Base-by-base conservation (phyloP, 2,329 filamentous ascomycete genomes). In the Colletotrichum musicola region DNA sequence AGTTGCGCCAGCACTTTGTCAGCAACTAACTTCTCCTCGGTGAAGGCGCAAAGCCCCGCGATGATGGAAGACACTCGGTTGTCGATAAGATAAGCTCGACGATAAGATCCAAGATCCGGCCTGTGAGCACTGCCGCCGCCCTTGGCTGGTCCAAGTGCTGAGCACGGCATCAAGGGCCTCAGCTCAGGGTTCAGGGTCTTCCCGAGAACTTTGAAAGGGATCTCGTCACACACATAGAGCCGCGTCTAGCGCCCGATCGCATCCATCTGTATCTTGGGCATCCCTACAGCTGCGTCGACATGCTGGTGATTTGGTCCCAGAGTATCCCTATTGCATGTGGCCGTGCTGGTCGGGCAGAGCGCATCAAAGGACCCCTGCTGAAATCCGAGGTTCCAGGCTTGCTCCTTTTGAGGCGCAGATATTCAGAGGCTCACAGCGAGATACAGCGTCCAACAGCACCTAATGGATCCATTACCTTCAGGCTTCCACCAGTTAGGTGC, bases 181-280 rank as follows among this genome's bases (percentile, higher is more conserved):
- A 13, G 40, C 40, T 13, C 40, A 42, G 40, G 40, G 40, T 42
- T 42, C 40, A 42, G 40, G 40, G 40, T 42, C 40, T 42, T 42
- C 14, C 40, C 6, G 16, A n/a, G 16, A 16, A 50, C 12, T 42
- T 14, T 13, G 30, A 13, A 46, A 50, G 42, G 42, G 53, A 53
- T 67, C 64, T 68, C 13, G 62, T 50, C 50, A 22, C 20, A 30
- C 16, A 40, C 35, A 58, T 27, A 2, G 38, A 56, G 44, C 53
- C 64, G 53, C 64, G 53, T 38, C 20, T 58, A 68, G 64, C 60
- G 60, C 64, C 53, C 47, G 53, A 42, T 50, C 22, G 38, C 14
- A 25, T 64, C 54, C 12, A 9, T 35, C 30, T 25, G 22, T 25
- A 25, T 25, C 49, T 68, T 44, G 64, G 61, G 54, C 61, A 57